Percentiles rank a stretch among this genome's conserved stretches.
Evolutionary conservation across 139 green algal species (phyloP).

Genomic region (Auxenochlorella protothecoides): DNA sequence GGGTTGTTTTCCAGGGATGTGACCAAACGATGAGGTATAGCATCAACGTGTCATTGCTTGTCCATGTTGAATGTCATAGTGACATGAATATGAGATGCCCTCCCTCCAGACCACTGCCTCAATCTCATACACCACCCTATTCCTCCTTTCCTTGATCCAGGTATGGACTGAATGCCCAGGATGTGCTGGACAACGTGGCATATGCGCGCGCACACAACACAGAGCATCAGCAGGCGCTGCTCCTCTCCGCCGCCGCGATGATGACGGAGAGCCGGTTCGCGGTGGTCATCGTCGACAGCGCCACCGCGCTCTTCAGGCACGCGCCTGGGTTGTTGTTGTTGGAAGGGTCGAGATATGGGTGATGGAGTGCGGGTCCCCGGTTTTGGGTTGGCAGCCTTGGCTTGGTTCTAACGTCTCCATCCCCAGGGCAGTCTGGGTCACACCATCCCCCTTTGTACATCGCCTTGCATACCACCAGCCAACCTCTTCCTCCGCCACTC

Average conservation of each 20-base stretch:
- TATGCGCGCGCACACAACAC: constrained; percentile 97
- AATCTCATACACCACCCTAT: neutral
- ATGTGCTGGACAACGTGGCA: constrained; percentile 97
- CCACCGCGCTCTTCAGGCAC: constrained; percentile 78
- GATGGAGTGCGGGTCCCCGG: too few species aligned
- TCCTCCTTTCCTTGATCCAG: constrained; percentile 24
- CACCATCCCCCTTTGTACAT: too few species aligned
- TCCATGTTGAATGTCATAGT: neutral
- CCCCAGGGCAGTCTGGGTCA: too few species aligned
- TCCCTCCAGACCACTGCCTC: neutral
- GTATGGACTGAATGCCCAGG: constrained; percentile 69
- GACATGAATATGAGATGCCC: neutral
- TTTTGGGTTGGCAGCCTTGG: too few species aligned
- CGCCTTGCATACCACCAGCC: constrained; percentile 1
- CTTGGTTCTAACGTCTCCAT: too few species aligned
- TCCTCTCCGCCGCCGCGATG: constrained; percentile 80
- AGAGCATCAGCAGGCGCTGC: constrained; percentile 89
- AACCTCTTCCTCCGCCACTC: neutral
- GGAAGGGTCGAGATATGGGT: too few species aligned
- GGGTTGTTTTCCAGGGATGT: neutral
- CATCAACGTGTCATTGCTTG: neutral
- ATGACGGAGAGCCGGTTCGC: constrained; percentile 88
- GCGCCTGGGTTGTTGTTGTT: too few species aligned
- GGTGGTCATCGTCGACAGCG: constrained; percentile 92
- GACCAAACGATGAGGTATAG: too few species aligned